Evolutionary conservation across 352 stramenopile species (phyloP).

Genomic region (Phytopythium aichiense): DNA sequence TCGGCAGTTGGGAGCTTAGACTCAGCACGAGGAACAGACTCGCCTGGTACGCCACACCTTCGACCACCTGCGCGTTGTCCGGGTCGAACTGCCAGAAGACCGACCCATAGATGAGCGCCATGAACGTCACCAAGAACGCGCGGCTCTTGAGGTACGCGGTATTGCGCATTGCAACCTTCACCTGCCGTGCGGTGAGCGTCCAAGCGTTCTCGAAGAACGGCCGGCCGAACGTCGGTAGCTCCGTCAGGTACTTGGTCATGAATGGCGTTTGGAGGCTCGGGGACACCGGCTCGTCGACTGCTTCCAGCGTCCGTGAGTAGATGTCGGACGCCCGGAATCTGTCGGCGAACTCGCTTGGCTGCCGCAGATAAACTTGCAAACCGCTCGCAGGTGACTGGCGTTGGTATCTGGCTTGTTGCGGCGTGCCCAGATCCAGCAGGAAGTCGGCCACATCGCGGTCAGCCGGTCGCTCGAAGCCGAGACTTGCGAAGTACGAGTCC

Average conservation of each 20-base stretch:
- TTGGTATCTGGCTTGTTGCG: conserved; percentile 18
- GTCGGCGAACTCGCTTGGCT: conserved; percentile 11
- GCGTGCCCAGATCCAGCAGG: conserved; percentile 25
- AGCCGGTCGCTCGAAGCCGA: conserved; percentile 43
- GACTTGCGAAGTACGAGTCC: conserved; percentile 53
- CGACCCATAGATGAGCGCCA: conserved; percentile 22
- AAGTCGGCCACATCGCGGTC: conserved; percentile 32
- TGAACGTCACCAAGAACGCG: conserved; percentile 24
- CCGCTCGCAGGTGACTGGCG: too few species aligned
- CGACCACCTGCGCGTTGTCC: conserved; percentile 17
- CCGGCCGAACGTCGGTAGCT: conserved; percentile 9
- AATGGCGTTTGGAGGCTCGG: conserved; percentile 65
- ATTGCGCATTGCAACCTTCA: conserved; percentile 41
- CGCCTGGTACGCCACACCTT: conserved; percentile 63
- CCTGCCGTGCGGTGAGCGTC: conserved; percentile 26
- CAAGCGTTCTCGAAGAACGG: conserved; percentile 10
- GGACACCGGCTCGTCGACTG: conserved; percentile 82
- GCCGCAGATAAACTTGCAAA: not conserved
- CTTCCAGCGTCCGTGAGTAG: conserved; percentile 24
- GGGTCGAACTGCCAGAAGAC: conserved; percentile 22
- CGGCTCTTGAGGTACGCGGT: conserved; percentile 23
- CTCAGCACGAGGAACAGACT: conserved; percentile 65
- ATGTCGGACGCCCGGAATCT: conserved; percentile 6
- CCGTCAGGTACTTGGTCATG: conserved; percentile 20
- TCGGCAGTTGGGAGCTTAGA: conserved; percentile 52